Evolutionary conservation across 441 rosid genomes (phyloP), one percentile per base, ranked within the genome.

Genomic region (Capsella rubella): DNA sequence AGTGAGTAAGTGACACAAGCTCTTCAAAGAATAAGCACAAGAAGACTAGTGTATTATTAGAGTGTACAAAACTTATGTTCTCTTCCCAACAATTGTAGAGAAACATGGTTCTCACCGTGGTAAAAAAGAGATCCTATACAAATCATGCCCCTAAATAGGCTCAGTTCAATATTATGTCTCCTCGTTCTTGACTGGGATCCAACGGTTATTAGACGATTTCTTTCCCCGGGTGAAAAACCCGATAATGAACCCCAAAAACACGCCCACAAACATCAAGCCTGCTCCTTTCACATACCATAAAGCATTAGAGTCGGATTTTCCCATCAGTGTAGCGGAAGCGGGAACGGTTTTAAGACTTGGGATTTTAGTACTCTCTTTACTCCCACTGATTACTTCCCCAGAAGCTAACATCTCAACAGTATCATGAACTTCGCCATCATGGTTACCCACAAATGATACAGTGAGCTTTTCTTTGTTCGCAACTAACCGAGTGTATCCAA

Each of bases 341-440:
- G 28, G n/a, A 28, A 11, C 74, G 35, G 64, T 40, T 56, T 32
- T 34, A 12, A 67, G 8, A 28, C 10, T 27, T 35, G 42, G 21
- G 40, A 21, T 25, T 10, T 34, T 40, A 63, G 3, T 47, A 71
- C 1, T 63, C 28, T 67, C 67, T 47, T 47, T 73, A 54, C 9
- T 82, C 9, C 91, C 84, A 45, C 83, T 87, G 51, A 84, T 73
- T 62, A 88, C 94, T 77, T 80, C 78, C 35, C 96, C 92, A 2
- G 99, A 80, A n/a, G 87, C 94, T 53, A 83, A 81, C 69, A 92
- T 87, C 83, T 90, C 95, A 57, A 92, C 90, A 46, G 39, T 74
- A 75, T 94, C 98, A 71, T 94, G 98, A 73, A 91, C 92, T 78
- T 86, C 82, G 0, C 97, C 97, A 8, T 91, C 98, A n/a, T 90